A percentile compares a stretch with the other conserved stretches of the same genome.
phyloP scores from a whole-genome alignment of 169 alveolate species.

The Plasmodium ovale region DNA sequence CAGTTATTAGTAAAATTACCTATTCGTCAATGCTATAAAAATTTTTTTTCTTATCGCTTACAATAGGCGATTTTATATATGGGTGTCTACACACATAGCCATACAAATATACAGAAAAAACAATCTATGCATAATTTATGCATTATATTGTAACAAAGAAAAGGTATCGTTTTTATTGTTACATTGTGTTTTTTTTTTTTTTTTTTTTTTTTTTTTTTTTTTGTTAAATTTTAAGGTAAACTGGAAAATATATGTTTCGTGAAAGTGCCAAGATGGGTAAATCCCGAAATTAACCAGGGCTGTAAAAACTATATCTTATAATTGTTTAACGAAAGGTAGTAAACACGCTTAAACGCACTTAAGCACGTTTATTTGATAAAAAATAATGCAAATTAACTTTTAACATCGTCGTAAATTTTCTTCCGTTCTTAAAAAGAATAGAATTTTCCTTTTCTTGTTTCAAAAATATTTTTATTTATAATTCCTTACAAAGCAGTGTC shows the following conservation, averaged over 20 bases:
- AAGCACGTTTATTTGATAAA: neutral
- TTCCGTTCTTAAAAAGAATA: neutral
- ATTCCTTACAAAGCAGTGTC: too few relatives aligned
- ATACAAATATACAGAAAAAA: neutral
- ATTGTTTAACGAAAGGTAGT: neutral
- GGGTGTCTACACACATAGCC: neutral
- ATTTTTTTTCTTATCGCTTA: neutral
- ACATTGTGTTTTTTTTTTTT: neutral
- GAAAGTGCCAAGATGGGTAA: conserved; percentile 1
- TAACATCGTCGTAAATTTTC: neutral
- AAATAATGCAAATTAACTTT: neutral
- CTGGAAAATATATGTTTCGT: neutral
- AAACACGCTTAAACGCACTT: too few relatives aligned
- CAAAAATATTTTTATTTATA: too few relatives aligned
- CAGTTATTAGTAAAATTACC: neutral
- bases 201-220: neutral
- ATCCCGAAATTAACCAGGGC: neutral
- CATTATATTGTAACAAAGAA: too few relatives aligned
- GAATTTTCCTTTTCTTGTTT: neutral
- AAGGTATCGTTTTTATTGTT: neutral
- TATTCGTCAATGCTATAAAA: neutral
- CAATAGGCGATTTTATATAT: neutral
- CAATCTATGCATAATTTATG: too few relatives aligned
- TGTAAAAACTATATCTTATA: neutral
- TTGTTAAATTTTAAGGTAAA: neutral